Conservation (phyloP, 495 filamentous ascomycete genomes). For the Ramalina peruviana region DNA sequence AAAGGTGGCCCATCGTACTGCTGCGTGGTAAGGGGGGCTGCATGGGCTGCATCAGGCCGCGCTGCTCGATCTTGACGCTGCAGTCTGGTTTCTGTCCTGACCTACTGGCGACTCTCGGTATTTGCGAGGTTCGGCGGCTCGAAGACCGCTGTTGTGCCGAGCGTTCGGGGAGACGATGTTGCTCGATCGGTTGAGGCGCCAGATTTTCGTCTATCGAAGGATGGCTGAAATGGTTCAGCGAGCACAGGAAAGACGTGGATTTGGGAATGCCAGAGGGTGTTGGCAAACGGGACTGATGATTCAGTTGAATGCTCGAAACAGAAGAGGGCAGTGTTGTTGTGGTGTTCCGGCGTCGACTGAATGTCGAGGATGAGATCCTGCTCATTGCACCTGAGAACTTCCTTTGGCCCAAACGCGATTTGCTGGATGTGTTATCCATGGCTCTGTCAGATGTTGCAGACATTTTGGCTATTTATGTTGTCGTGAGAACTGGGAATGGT, state of each 20-base stretch:
- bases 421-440: background rate
- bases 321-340: conserved; percentile 1
- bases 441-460: no score
- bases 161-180: conserved; percentile 2
- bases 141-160: conserved; percentile 5
- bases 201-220: background rate
- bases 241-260: conserved; percentile 9
- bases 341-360: conserved; percentile 8
- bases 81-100: conserved; percentile 2
- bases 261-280: conserved; percentile 7
- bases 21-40: conserved; percentile 14
- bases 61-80: conserved; percentile 10
- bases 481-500: no score
- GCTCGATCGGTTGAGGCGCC: background rate
- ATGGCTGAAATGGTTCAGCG: conserved; percentile 6
- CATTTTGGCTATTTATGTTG: no score
- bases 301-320: background rate
- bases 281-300: conserved; percentile 7
- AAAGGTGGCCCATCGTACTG: conserved; percentile 7
- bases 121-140: background rate
- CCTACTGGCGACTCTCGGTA: no score
- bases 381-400: conserved; percentile 12
- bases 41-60: conserved; percentile 14
- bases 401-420: background rate
- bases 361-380: conserved; percentile 10